Conservation (phyloP, 2,329 filamentous ascomycete genomes). For the Pestalotiopsis sp. region DNA sequence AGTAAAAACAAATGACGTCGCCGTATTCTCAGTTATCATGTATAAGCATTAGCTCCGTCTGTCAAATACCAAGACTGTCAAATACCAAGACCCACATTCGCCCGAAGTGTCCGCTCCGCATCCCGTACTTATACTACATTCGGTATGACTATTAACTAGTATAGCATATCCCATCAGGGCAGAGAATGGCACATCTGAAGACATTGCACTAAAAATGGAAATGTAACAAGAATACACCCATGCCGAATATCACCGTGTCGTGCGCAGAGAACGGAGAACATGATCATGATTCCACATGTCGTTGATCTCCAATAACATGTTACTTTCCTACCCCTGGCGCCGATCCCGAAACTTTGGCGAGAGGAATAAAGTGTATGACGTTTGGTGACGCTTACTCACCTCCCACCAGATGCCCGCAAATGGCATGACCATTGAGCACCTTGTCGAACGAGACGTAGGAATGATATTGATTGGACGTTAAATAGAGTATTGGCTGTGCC, state of each 20-base stretch:
- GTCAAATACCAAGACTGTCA: neutral
- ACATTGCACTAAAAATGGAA: no score
- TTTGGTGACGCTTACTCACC: slow-evolving; percentile 12
- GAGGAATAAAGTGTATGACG: slow-evolving; percentile 12
- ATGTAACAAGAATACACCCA: no score
- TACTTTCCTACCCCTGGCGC: slow-evolving; percentile 9
- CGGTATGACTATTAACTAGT: no score
- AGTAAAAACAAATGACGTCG: no score
- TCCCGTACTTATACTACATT: neutral
- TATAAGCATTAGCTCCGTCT: no score
- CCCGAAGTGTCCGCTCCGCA: neutral
- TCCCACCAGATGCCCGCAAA: neutral
- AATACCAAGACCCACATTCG: neutral
- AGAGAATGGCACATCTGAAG: no score
- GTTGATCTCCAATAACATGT: neutral
- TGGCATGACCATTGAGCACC: neutral
- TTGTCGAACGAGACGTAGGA: neutral
- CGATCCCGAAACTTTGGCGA: slow-evolving; percentile 10
- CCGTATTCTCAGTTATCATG: no score
- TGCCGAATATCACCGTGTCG: no score
- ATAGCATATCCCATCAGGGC: no score
- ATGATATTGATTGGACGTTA: neutral
- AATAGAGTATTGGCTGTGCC: neutral
- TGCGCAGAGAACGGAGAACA: neutral
- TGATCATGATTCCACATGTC: neutral